Evolutionary conservation across 176 grass and related monocot genomes (phyloP), one percentile per base, ranked within the genome.

Genomic region (Oryza glaberrima): DNA sequence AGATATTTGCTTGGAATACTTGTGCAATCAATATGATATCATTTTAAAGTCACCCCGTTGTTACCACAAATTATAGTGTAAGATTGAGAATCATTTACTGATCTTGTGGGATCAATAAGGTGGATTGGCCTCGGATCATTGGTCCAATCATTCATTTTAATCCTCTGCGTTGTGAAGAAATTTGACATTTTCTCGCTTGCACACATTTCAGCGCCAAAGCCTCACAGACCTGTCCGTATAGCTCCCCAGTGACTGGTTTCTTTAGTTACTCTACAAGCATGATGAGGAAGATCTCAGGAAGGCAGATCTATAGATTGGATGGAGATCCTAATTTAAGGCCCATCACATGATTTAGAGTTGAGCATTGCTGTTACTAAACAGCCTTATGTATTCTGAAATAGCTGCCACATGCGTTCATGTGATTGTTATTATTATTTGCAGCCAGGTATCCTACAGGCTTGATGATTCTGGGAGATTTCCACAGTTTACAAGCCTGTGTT

Each of bases 161-260:
- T 28, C 6, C 82, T 82, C 30, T 67, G n/a, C 17, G 15, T 47
- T 66, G 34, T 64, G 19, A 56, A 77, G 70, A 73, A 58, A n/a
- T 58, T 58, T 9, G 40, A 23, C 26, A 3, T 26, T 58, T 66
- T 81, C 51, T 69, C 65, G 66, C 17, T 51, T 47, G 14, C 41
- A 66, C 85, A 44, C 70, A 32, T 90, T 92, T 82, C 85, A 99
- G 96, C 96, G 76, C 96, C 96, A 69, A 99, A 94, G 83, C 96
- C 96, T 85, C 91, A 96, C 86, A 90, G 90, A 28, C 84, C 91
- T 43, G 90, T 99, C 51, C 83, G 73, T 68, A 25, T 80, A 69
- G 12, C 75, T 83, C 88, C 81, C 56, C 76, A 75, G 11, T 84
- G 30, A 87, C 32, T 69, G 48, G 25, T 69, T 47, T 79, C 19